These are phyloP conservation scores for Punica granatum DNA, from an alignment of 345 rosid species.

Conservation along the genomic window DNA sequence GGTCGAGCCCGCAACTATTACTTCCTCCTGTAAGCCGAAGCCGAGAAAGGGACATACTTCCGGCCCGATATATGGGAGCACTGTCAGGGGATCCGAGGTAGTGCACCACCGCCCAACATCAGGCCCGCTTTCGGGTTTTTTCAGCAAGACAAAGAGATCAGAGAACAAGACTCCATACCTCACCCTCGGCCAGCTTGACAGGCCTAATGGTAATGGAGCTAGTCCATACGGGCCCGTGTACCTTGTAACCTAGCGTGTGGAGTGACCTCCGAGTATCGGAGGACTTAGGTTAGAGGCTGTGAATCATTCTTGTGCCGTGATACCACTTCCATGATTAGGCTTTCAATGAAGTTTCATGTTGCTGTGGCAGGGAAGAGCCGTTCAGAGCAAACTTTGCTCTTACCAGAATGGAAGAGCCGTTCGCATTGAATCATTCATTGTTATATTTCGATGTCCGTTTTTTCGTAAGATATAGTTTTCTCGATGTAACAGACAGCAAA, in stretches of 20 bases:
- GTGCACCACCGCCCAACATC: constrained; percentile 27
- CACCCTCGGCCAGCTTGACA: constrained; percentile 27
- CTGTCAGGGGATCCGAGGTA: constrained; percentile 11
- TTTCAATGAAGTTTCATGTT: too few relatives aligned
- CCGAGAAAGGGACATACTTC: constrained; percentile 32
- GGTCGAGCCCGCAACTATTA: constrained; percentile 12
- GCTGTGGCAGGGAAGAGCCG: too few relatives aligned
- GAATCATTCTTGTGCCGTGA: not conserved
- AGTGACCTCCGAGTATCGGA: not conserved
- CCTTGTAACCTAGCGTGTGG: constrained; percentile 33
- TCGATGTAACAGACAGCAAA: too few relatives aligned
- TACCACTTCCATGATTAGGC: too few relatives aligned
- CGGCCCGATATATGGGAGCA: constrained; percentile 28
- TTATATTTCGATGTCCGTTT: too few relatives aligned
- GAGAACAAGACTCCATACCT: constrained; percentile 32
- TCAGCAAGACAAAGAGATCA: constrained; percentile 21
- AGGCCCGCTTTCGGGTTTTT: constrained; percentile 28
- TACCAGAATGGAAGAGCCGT: too few relatives aligned
- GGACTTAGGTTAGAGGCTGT: not conserved
- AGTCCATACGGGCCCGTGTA: constrained; percentile 44
- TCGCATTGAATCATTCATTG: too few relatives aligned
- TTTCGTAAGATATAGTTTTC: too few relatives aligned
- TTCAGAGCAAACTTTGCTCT: too few relatives aligned
- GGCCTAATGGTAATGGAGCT: constrained; percentile 13
- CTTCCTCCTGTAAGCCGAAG: constrained; percentile 13